Percentiles rank a stretch among this genome's conserved stretches.
Evolutionary conservation across 805 yeast genomes (phyloP).

Genomic region (Tanozyma kutaoensis): DNA sequence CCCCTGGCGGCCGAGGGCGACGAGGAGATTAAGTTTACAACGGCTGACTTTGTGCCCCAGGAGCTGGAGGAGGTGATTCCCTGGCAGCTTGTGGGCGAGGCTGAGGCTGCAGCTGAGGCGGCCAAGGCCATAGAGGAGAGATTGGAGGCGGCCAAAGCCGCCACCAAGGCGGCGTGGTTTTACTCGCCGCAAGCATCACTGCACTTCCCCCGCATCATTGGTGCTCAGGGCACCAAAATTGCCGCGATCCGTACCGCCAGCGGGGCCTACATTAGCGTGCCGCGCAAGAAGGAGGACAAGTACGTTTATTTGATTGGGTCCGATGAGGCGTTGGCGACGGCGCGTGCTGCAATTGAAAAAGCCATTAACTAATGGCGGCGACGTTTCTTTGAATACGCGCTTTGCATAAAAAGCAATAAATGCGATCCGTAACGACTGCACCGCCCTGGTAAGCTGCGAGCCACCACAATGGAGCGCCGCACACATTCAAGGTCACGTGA

Average conservation of each 20-base stretch:
- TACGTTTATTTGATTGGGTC: constrained; percentile 51
- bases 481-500: too few relatives aligned
- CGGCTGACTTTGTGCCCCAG: constrained; percentile 9
- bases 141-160: constrained; percentile 31
- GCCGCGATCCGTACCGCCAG: constrained; percentile 46
- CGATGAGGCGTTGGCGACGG: constrained; percentile 32
- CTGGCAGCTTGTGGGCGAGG: constrained; percentile 55
- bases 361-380: background rate
- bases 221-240: constrained; percentile 63
- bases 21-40: constrained; percentile 28
- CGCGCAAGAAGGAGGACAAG: constrained; percentile 42
- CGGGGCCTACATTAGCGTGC: constrained; percentile 48
- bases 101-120: constrained; percentile 37
- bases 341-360: constrained; percentile 2
- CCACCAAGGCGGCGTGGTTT: constrained; percentile 44
- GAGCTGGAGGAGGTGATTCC: constrained; percentile 29
- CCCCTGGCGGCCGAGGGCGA: constrained; percentile 24
- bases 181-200: constrained; percentile 38
- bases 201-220: constrained; percentile 51
- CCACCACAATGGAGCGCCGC: too few relatives aligned
- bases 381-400: too few relatives aligned
- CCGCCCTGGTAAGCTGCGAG: too few relatives aligned
- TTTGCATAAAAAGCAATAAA: too few relatives aligned
- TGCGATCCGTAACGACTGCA: too few relatives aligned
- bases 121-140: constrained; percentile 35